These are phyloP conservation scores for Brassica cretica DNA, from an alignment of 345 rosid genomes.

Conservation along the genomic window DNA sequence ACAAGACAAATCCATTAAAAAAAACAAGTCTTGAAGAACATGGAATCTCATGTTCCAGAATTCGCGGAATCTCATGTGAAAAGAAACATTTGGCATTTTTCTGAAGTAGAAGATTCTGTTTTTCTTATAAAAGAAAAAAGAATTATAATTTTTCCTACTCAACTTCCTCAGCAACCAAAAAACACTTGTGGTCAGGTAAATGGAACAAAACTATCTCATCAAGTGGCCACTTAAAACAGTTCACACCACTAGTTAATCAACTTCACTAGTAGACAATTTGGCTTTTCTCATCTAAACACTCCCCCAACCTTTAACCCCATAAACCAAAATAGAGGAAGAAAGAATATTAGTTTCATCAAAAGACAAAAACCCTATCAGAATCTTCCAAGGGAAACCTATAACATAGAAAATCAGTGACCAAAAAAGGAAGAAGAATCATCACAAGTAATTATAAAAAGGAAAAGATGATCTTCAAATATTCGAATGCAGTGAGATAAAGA, in stretches of 20 bases:
- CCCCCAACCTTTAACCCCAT: background rate
- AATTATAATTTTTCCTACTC: conserved; percentile 16
- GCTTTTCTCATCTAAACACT: conserved; percentile 20
- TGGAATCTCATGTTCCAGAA: conserved; percentile 51
- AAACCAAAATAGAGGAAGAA: background rate
- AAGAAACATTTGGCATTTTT: conserved; percentile 23
- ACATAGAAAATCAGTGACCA: conserved; percentile 11
- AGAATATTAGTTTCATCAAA: background rate
- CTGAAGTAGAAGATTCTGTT: conserved; percentile 31
- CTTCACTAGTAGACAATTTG: conserved; percentile 31
- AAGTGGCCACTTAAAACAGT: conserved; percentile 22
- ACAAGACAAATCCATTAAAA: conserved; percentile 17
- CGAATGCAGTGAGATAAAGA: conserved; percentile 18
- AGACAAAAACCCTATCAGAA: background rate
- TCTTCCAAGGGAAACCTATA: conserved; percentile 6
- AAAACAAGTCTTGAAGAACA: conserved; percentile 55
- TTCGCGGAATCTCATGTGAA: conserved; percentile 36
- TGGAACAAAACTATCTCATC: conserved; percentile 34
- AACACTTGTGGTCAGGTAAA: conserved; percentile 22
- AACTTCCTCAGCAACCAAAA: conserved; percentile 34
- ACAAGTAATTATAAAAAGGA: background rate
- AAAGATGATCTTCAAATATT: conserved; percentile 2
- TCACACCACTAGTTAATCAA: conserved; percentile 33
- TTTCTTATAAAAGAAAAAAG: conserved; percentile 5
- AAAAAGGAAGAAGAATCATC: background rate